Percentiles rank a stretch among this genome's conserved stretches.
Evolutionary conservation across 2,329 filamentous ascomycete genomes (phyloP).

Genomic region (Achaetomium macrosporum): DNA sequence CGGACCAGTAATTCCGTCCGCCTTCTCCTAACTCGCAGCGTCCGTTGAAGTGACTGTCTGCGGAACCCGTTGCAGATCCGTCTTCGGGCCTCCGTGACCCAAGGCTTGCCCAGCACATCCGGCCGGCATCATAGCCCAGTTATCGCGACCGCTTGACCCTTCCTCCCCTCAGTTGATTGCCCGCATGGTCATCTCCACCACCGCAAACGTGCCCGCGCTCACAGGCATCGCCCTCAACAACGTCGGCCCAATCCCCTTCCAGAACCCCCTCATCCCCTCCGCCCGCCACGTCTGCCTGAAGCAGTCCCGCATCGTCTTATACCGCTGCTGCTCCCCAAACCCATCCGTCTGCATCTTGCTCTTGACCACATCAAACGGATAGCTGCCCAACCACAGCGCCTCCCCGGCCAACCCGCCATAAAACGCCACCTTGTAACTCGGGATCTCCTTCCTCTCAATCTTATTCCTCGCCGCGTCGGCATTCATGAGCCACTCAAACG

Average conservation of each 20-base stretch:
- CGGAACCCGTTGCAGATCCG: conserved; percentile 4
- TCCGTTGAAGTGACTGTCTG: background rate
- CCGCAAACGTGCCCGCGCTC: conserved; percentile 93
- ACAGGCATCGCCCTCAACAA: conserved; percentile 94
- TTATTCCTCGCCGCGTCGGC: conserved; percentile 72
- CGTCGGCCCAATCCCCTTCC: conserved; percentile 89
- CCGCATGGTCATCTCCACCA: conserved; percentile 63
- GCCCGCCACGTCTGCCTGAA: conserved; percentile 73
- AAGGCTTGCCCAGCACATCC: background rate
- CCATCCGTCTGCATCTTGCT: conserved; percentile 99
- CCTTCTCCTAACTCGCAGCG: background rate
- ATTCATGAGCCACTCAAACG: conserved; percentile 97
- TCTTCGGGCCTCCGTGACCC: background rate
- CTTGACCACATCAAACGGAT: conserved; percentile 96
- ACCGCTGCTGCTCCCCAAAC: conserved; percentile 67
- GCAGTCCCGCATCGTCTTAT: conserved; percentile 79
- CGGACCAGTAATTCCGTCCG: background rate
- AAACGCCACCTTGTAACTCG: conserved; percentile 77
- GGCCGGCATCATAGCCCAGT: background rate
- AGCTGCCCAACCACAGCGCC: conserved; percentile 85
- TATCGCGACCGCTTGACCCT: background rate
- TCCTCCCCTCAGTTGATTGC: conserved; percentile 44
- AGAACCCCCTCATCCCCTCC: conserved; percentile 81
- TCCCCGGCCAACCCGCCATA: conserved; percentile 94
- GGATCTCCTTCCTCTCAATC: conserved; percentile 69